These are phyloP conservation scores for Flaveria robusta DNA, from an alignment of 129 eudicot genomes.

Conservation along the genomic window DNA sequence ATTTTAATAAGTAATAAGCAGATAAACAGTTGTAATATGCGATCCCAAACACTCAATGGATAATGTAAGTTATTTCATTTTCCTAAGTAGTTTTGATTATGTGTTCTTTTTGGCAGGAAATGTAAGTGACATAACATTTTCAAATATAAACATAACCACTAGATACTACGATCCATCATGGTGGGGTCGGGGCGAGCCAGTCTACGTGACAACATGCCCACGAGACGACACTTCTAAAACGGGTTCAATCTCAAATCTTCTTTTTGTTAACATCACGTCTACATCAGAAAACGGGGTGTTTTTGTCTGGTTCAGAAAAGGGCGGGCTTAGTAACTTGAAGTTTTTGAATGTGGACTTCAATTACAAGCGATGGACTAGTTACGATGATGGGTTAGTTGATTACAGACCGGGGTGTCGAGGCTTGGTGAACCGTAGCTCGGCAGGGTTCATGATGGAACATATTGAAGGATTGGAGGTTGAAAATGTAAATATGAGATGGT, in stretches of 20 bases:
- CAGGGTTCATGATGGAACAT: constrained; percentile 87
- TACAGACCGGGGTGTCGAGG: constrained; percentile 94
- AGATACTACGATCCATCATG: constrained; percentile 90
- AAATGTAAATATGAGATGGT: constrained; percentile 81
- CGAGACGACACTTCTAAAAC: constrained; percentile 50
- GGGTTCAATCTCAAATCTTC: constrained; percentile 66
- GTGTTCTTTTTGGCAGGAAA: constrained; percentile 61
- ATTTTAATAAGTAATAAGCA: neutral
- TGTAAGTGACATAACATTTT: constrained; percentile 74
- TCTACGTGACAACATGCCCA: constrained; percentile 89
- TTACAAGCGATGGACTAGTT: constrained; percentile 83
- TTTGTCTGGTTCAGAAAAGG: constrained; percentile 73
- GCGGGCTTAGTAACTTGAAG: constrained; percentile 56
- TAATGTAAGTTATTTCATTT: too few relatives aligned
- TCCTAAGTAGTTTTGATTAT: neutral
- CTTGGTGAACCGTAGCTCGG: constrained; percentile 72
- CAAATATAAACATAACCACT: constrained; percentile 84
- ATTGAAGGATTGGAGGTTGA: constrained; percentile 66
- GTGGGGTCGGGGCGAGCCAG: constrained; percentile 99
- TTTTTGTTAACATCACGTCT: constrained; percentile 72
- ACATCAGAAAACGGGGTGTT: constrained; percentile 90
- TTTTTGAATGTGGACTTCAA: constrained; percentile 67
- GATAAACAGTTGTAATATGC: neutral
- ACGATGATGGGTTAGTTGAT: constrained; percentile 70
- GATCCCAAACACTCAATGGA: neutral